Evolutionary conservation across 306 rosid species (phyloP), one percentile per base, ranked within the genome.

Genomic region (Prunus fruticosa): DNA sequence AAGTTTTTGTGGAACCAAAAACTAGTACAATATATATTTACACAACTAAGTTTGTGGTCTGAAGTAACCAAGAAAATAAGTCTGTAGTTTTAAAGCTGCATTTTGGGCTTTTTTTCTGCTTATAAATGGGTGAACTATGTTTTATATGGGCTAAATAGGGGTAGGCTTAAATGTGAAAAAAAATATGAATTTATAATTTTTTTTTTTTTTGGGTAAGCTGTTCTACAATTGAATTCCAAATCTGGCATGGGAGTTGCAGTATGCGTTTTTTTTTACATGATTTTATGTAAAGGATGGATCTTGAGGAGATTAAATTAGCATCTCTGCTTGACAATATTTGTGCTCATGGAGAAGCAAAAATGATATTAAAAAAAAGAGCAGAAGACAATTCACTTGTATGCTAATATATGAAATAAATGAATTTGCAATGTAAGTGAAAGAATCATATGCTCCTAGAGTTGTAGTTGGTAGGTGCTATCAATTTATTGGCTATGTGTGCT

Each of bases 381-480:
- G 69, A 43, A 32, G 14, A 53, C 2, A 20, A 4, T 30, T 19
- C 64, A 66, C 64, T 71, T 53, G 23, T 13, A 1, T 52, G 11
- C 45, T 2, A 27, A 30, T 43, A 30, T 25, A 8, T 32, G 49
- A 34, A 32, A 32, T 2, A 47, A 69, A n/a, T 65, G 15, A 25
- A 23, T 16, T 68, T n/a, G 63, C 16, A 4, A 16, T 25, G 61
- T 5, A 28, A 28, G 63, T 70, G 62, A 52, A 51, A 52, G 23
- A 69, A 27, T 69, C 20, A 14, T 45, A 22, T 69, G 73, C 60
- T 69, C 73, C 28, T n/a, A 70, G 4, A 51, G 49, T 30, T 70
- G 63, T 3, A 51, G 62, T 51, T 30, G 2, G 2, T 50, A 18
- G n/a, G 9, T 27, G 63, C 43, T 62, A 62, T 20, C 65, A 54